These are phyloP conservation scores for Lagerstroemia speciosa DNA, from an alignment of 345 rosid genomes.

Conservation along the genomic window DNA sequence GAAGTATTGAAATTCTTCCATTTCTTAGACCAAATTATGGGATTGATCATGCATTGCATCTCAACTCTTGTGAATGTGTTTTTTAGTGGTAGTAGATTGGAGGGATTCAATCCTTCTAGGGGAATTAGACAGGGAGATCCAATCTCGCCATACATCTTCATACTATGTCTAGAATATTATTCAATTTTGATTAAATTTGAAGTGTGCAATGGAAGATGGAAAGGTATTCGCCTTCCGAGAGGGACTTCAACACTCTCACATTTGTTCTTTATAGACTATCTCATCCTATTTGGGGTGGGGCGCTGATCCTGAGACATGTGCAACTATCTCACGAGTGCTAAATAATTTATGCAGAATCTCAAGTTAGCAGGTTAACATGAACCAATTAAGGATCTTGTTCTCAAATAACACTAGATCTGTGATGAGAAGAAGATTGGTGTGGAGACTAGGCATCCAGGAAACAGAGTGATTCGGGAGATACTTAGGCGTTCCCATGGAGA, in stretches of 20 bases:
- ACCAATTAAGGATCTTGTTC: not conserved
- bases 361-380: not conserved
- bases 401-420: no score
- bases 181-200: not conserved
- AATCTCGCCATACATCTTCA: not conserved
- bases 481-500: not conserved
- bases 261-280: not conserved
- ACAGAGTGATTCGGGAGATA: not conserved
- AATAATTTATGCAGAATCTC: not conserved
- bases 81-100: not conserved
- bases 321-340: not conserved
- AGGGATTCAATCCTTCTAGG: not conserved
- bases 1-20: not conserved
- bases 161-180: not conserved
- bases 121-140: not conserved
- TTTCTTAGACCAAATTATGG: not conserved
- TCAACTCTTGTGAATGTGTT: not conserved
- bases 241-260: not conserved
- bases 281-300: not conserved
- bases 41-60: not conserved
- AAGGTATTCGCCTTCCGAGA: not conserved
- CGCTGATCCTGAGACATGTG: not conserved
- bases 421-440: not conserved
- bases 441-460: not conserved
- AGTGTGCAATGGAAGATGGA: not conserved